These are phyloP conservation scores for Thecaphora frezii DNA, from an alignment of 1,284 basidiomycete species.

Conservation along the genomic window DNA sequence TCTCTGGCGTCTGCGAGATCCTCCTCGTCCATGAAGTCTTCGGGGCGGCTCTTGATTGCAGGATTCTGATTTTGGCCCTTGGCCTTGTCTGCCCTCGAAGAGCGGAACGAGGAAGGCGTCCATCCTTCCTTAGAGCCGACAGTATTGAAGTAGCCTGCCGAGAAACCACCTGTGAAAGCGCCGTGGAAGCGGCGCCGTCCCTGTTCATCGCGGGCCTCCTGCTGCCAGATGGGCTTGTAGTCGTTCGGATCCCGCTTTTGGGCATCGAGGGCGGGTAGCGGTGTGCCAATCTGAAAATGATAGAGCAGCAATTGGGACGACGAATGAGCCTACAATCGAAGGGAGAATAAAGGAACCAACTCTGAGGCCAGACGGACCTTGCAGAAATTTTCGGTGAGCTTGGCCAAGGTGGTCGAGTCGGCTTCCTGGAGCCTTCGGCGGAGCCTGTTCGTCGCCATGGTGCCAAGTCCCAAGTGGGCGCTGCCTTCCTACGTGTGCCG, in stretches of 20 bases:
- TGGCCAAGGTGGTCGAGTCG: conserved; percentile 72
- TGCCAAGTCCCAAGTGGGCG: too few relatives aligned
- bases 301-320: too few relatives aligned
- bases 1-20: conserved; percentile 81
- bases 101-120: conserved; percentile 78
- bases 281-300: conserved; percentile 76
- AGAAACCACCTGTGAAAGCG: conserved; percentile 96
- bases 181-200: conserved; percentile 89
- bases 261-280: conserved; percentile 82
- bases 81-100: conserved; percentile 60
- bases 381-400: conserved; percentile 83
- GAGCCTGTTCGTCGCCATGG: conserved; percentile 63
- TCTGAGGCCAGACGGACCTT: conserved; percentile 65
- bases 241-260: conserved; percentile 82
- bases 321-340: conserved; percentile 11
- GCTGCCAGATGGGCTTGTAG: conserved; percentile 95
- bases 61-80: conserved; percentile 50
- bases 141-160: conserved; percentile 93
- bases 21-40: conserved; percentile 99
- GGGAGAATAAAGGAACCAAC: background rate
- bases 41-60: conserved; percentile 67
- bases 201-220: conserved; percentile 92
- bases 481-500: too few relatives aligned
- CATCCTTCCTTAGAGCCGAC: conserved; percentile 98
- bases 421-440: conserved; percentile 73